These are phyloP conservation scores for Trichoderma sp. DNA, from an alignment of 2,329 filamentous ascomycete species.

Conservation along the genomic window DNA sequence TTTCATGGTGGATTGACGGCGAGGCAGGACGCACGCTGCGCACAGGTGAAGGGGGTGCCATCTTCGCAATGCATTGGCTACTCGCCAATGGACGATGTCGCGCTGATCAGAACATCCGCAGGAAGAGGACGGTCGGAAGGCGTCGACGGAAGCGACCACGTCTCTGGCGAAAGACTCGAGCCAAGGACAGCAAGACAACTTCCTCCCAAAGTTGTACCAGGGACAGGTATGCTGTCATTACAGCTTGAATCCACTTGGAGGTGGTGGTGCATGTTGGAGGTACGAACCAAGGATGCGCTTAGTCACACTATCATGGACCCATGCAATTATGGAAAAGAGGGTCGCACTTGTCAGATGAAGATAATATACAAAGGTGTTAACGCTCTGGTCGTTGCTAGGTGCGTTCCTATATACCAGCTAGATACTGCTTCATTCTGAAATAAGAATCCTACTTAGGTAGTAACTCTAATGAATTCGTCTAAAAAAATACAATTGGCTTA, in stretches of 20 bases:
- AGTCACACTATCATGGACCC: slow-evolving; percentile 6
- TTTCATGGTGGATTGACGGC: slow-evolving; percentile 32
- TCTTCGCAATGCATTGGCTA: slow-evolving; percentile 16
- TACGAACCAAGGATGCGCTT: slow-evolving; percentile 1
- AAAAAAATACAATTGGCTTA: too few species aligned
- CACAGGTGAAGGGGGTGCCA: slow-evolving; percentile 16
- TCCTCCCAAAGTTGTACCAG: too few species aligned
- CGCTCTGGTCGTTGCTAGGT: too few species aligned
- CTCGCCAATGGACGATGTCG: not conserved
- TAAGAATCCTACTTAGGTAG: too few species aligned
- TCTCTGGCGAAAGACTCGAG: slow-evolving; percentile 1
- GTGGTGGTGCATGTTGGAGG: slow-evolving; percentile 18
- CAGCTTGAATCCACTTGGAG: slow-evolving; percentile 12
- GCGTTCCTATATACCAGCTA: too few species aligned
- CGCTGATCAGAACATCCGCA: slow-evolving; percentile 6
- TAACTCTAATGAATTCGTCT: too few species aligned
- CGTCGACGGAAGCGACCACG: not conserved
- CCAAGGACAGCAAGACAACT: slow-evolving; percentile 18
- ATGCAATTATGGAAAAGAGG: too few species aligned
- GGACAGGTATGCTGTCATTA: slow-evolving; percentile 4
- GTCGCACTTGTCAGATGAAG: not conserved
- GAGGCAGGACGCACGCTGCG: slow-evolving; percentile 12
- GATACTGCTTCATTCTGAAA: too few species aligned
- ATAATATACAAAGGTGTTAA: too few species aligned
- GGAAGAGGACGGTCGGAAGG: not conserved